These are phyloP conservation scores for Pisolithus microcarpus DNA, from an alignment of 768 basidiomycete genomes.

Conservation along the genomic window DNA sequence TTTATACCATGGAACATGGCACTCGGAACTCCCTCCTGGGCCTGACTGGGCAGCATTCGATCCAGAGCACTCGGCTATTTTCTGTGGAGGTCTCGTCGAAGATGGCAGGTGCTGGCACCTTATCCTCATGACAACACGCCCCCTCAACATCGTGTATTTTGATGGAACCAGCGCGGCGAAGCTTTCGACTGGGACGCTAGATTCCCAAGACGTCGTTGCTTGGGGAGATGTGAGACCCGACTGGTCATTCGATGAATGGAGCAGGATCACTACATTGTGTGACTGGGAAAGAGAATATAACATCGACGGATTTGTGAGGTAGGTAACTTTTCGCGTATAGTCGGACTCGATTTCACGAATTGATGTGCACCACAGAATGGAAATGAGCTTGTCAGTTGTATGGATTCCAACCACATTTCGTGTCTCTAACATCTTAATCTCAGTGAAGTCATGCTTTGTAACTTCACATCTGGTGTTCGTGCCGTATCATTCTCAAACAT, in stretches of 20 bases:
- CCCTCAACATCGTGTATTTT: conserved; percentile 28
- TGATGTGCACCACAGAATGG: conserved; percentile 29
- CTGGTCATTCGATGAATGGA: conserved; percentile 12
- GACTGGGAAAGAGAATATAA: background rate
- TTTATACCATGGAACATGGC: conserved; percentile 26
- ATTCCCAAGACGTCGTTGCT: conserved; percentile 29
- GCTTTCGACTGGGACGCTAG: conserved; percentile 25
- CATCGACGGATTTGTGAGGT: background rate
- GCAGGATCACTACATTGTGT: conserved; percentile 22
- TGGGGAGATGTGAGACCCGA: conserved; percentile 23
- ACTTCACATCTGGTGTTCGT: conserved; percentile 26
- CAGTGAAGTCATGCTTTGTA: background rate
- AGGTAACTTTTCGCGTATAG: too few relatives aligned
- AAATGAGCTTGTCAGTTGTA: conserved; percentile 40
- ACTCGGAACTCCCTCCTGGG: conserved; percentile 17
- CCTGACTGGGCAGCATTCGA: conserved; percentile 31
- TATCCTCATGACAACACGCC: conserved; percentile 21
- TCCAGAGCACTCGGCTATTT: conserved; percentile 32
- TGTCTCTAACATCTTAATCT: background rate
- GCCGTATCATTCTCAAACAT: background rate
- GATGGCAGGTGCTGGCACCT: conserved; percentile 23
- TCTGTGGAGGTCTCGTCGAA: conserved; percentile 15
- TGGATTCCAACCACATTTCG: background rate
- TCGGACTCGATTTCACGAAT: too few relatives aligned
- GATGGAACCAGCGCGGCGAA: conserved; percentile 26